These are phyloP conservation scores for Fusarium compactum DNA, from an alignment of 2,329 filamentous ascomycete species.

Conservation along the genomic window DNA sequence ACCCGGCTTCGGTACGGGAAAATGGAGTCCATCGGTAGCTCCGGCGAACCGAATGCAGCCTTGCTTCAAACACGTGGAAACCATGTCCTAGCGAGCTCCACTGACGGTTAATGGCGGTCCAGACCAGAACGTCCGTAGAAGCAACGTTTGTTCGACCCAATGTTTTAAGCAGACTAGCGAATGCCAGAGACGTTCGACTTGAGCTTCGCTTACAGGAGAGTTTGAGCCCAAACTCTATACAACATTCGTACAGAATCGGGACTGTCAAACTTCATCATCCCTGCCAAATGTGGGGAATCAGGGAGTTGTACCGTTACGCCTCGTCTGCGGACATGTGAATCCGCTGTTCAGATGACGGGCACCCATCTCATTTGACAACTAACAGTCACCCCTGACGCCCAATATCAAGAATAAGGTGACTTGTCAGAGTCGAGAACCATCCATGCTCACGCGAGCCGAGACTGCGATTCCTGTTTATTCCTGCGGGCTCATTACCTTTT, in stretches of 20 bases:
- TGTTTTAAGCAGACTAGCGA: constrained; percentile 1
- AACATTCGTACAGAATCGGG: neutral
- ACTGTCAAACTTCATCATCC: constrained; percentile 17
- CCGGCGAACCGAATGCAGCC: constrained; percentile 30
- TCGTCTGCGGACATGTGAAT: constrained; percentile 37
- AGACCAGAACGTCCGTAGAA: constrained; percentile 11
- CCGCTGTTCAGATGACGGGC: constrained; percentile 23
- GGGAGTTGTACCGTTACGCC: constrained; percentile 20
- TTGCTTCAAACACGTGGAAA: constrained; percentile 33
- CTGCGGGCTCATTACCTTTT: constrained; percentile 36
- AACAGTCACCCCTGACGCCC: constrained; percentile 22
- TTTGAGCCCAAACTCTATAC: neutral
- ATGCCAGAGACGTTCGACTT: neutral
- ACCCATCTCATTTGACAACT: constrained; percentile 15
- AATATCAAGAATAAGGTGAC: constrained; percentile 23
- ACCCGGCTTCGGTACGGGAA: constrained; percentile 21
- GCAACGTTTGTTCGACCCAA: neutral
- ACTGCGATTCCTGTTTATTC: constrained; percentile 34
- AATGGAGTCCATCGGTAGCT: constrained; percentile 16
- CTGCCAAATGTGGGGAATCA: constrained; percentile 33
- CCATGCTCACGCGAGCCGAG: constrained; percentile 20
- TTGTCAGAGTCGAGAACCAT: constrained; percentile 36
- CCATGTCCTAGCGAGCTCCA: constrained; percentile 26
- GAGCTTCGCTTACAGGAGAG: neutral
- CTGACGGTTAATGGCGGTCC: constrained; percentile 23